Evolutionary conservation across 202 grass and related monocot genomes (phyloP), one percentile per base, ranked within the genome.

Genomic region (Sporobolus alterniflorus): DNA sequence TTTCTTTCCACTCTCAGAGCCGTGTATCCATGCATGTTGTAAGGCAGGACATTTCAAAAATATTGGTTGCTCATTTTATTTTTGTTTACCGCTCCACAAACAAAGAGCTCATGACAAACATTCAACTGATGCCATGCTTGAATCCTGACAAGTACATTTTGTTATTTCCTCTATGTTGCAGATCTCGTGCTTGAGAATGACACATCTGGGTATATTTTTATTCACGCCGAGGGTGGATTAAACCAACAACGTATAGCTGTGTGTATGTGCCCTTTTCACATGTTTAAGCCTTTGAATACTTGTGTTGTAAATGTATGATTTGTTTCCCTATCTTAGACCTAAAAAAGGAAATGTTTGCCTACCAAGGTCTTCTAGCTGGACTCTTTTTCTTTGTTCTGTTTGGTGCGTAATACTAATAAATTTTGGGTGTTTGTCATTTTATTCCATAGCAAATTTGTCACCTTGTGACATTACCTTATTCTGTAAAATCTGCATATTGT

Each of bases 221-320:
- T 98, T 80, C 96, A 98, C 73, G 96, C 96, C 1, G 96, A 98
- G 89, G 93, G 96, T 70, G 96, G 96, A 80, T 87, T 98, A 74
- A 98, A 98, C 70, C 96, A 98, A 30, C 96, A 96, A 86, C 84
- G 96, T 17, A 96, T 98, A 89, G 96, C 96, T 90, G 93, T 96
- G 91, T 74, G 91, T 87, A 77, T 75, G 82, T 84, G 41, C 64
- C 28, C 60, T 87, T 42, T 69, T 79, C 43, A 33, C 76, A 83
- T 31, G 67, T 34, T 70, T 34, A 54, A 24, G 8, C 13, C 69
- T 30, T 73, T 16, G 49, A 79, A 20, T 71, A 46, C 62, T 49
- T 20, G 11, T 44, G 21, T 64, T 74, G 18, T 54, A 56, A 67
- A 11, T 9, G 30, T 43, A 74, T 25, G 29, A 30, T 28, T 34